Percentiles rank a stretch among this genome's conserved stretches.
These are phyloP conservation scores for Arbutus unedo DNA, from an alignment of 148 eudicot genomes.

Conservation along the genomic window DNA sequence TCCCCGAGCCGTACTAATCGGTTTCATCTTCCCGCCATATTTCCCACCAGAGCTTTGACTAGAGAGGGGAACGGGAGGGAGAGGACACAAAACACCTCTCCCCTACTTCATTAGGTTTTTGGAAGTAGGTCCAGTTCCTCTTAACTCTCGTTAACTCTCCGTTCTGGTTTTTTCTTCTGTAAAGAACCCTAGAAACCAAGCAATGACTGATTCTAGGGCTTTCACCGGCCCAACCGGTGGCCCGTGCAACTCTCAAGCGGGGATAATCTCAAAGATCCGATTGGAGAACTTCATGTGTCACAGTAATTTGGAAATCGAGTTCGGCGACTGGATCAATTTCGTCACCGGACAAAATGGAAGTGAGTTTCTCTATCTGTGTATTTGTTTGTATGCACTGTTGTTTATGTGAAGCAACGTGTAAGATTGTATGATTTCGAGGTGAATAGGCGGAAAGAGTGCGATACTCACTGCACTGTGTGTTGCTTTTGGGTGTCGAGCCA, in stretches of 20 bases:
- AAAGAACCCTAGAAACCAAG: slow-evolving; percentile 10
- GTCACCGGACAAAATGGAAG: slow-evolving; percentile 98
- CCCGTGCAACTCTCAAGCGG: slow-evolving; percentile 39
- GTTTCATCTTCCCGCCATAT: background rate
- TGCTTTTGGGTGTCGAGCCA: slow-evolving; percentile 94
- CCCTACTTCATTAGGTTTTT: background rate
- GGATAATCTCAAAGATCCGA: slow-evolving; percentile 61
- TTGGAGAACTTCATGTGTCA: slow-evolving; percentile 98
- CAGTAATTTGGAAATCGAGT: slow-evolving; percentile 63
- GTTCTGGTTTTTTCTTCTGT: background rate
- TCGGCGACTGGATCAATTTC: slow-evolving; percentile 74
- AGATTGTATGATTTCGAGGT: background rate
- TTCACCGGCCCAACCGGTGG: slow-evolving; percentile 15
- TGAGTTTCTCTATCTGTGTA: slow-evolving; percentile 27
- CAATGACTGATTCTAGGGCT: slow-evolving; percentile 49
- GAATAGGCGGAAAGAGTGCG: slow-evolving; percentile 93
- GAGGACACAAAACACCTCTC: background rate
- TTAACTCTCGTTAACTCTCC: background rate
- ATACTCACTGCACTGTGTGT: slow-evolving; percentile 91
- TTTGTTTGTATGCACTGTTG: background rate
- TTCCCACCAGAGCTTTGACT: background rate
- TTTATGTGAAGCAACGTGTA: background rate
- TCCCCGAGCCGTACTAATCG: too few relatives aligned
- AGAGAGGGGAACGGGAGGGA: background rate
- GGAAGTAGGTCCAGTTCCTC: background rate